Evolutionary conservation across 2,329 filamentous ascomycete species (phyloP).

Genomic region (Pyricularia sp.): DNA sequence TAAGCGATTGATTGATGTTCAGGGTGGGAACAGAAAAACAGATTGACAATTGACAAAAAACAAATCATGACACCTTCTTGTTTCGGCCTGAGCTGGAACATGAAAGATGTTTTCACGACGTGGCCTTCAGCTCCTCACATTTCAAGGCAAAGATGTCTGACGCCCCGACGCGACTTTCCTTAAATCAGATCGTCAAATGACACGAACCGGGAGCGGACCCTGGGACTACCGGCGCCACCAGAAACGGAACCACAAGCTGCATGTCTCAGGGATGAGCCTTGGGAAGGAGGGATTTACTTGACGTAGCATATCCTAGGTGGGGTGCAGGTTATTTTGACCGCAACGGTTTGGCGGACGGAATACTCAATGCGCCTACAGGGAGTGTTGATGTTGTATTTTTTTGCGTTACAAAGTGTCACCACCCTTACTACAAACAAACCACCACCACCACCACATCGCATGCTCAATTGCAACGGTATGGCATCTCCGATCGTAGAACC

Average conservation of each 20-base stretch:
- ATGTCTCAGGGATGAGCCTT: neutral
- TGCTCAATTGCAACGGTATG: too few relatives aligned
- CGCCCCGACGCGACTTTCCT: neutral
- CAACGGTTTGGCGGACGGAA: neutral
- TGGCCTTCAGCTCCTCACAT: neutral
- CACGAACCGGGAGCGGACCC: neutral
- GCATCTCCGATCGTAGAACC: too few relatives aligned
- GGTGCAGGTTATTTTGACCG: neutral
- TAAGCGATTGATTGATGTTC: neutral
- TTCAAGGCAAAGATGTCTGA: neutral
- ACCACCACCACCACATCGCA: neutral
- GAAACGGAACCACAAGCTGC: neutral
- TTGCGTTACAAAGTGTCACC: too few relatives aligned
- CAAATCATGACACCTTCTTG: neutral
- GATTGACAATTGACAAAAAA: neutral
- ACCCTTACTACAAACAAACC: neutral
- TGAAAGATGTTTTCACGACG: neutral
- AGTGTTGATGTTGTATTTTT: too few relatives aligned
- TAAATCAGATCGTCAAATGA: neutral
- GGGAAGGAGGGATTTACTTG: too few relatives aligned
- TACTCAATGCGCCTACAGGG: too few relatives aligned
- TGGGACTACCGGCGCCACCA: neutral
- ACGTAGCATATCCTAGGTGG: too few relatives aligned
- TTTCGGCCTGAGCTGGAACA: neutral
- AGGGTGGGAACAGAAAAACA: neutral